Conservation (phyloP, 2,329 filamentous ascomycete species). For the Stagonosporopsis rhizophila region DNA sequence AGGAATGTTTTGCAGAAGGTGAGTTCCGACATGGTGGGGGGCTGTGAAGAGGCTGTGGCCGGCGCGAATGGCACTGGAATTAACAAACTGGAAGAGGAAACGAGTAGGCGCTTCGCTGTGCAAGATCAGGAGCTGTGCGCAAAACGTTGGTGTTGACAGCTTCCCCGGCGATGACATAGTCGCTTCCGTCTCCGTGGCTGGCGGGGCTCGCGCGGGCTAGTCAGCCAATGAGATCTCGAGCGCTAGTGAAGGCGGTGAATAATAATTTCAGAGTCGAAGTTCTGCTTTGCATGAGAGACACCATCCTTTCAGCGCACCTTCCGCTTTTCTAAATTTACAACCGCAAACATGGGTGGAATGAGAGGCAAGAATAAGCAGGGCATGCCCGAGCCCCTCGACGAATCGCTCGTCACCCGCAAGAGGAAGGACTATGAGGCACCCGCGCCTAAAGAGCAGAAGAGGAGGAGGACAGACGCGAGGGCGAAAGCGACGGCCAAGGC, state of each 20-base stretch:
- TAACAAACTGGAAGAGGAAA: not conserved
- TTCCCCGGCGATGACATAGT: constrained; percentile 40
- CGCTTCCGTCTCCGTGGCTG: constrained; percentile 21
- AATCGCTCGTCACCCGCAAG: constrained; percentile 78
- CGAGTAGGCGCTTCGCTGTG: not conserved
- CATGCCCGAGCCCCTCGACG: constrained; percentile 80
- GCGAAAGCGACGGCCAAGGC: constrained; percentile 44
- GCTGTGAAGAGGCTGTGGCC: not conserved
- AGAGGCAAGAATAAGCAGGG: constrained; percentile 97
- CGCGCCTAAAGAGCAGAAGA: constrained; percentile 60
- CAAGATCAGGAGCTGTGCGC: not conserved
- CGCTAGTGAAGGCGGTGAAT: constrained; percentile 33
- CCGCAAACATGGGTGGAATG: constrained; percentile 75
- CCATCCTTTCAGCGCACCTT: constrained; percentile 3
- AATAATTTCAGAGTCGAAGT: constrained; percentile 29
- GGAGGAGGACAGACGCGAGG: constrained; percentile 57
- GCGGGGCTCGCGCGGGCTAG: constrained; percentile 4
- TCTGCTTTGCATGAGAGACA: constrained; percentile 17
- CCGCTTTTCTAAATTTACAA: constrained; percentile 7
- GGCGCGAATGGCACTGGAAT: not conserved
- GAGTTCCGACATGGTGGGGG: constrained; percentile 64
- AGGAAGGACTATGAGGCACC: constrained; percentile 76
- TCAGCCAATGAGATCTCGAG: not conserved
- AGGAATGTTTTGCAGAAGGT: constrained; percentile 87
- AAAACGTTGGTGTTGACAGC: constrained; percentile 13